Evolutionary conservation across 495 filamentous ascomycete genomes (phyloP), one percentile per base, ranked within the genome.

Genomic region (Niebla homalea): DNA sequence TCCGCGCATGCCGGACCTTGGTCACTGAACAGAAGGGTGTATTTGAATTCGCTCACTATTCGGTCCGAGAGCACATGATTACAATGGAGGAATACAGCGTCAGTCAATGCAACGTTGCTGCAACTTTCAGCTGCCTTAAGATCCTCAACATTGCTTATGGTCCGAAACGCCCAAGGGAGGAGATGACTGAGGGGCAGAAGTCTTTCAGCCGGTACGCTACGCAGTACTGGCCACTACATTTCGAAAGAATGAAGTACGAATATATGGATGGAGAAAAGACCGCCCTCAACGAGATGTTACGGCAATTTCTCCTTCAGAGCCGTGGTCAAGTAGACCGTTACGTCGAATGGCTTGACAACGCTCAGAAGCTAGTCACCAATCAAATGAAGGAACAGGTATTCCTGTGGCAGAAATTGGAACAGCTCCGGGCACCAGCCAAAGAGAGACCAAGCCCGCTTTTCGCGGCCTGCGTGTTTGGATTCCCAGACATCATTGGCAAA

Each of bases 381-480:
- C 44, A 43, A 40, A 11, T 48, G 18, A 46, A 51, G 38, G 48
- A 46, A 26, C 23, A 49, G 11, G 42, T 48, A 14, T 42, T 53
- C 39, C 25, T 49, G 15, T 43, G 18, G 18, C 44, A 39, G 1
- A 57, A 53, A 26, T 36, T 49, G 7, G 35, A 47, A 11, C 36
- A 37, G 19, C 19, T 57, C 4, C 43, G 37, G 16, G 42, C 54
- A 21, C 20, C 37, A 2, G 44, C 54, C 11, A 32, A 32, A 32
- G 29, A 32, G 29, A 32, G 14, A 12, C 26, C 42, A 11, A 57
- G 36, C 14, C 54, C 54, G 14, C 54, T 57, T 10, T 53, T 57
- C 35, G 54, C 54, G 18, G 54, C 54, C 16, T 47, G 50, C 37
- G 54, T 57, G 3, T 57, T 57, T 26, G 54, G 54, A 11, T 36